Percentiles rank a stretch among this genome's conserved stretches.
These are phyloP conservation scores for Elsinoe necatrix DNA, from an alignment of 2,329 filamentous ascomycete species.

Conservation along the genomic window DNA sequence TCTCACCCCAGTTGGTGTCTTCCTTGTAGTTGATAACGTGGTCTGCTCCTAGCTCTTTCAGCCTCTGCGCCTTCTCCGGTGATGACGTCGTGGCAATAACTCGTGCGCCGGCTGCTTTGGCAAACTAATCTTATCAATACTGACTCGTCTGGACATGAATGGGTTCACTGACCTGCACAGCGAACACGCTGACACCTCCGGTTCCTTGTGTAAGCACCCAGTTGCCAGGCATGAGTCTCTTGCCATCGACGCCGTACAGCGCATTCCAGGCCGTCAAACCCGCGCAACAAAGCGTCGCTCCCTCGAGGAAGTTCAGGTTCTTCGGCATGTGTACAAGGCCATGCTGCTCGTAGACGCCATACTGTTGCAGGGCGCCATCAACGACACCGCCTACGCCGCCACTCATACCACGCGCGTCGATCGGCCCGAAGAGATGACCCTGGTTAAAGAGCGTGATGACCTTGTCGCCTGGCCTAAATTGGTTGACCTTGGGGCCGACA, in stretches of 20 bases:
- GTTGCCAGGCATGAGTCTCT: conserved; percentile 31
- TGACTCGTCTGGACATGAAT: not conserved
- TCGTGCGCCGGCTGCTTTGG: conserved; percentile 45
- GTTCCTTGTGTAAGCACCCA: conserved; percentile 61
- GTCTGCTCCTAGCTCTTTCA: conserved; percentile 47
- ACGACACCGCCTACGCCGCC: conserved; percentile 60
- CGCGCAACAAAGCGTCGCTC: conserved; percentile 41
- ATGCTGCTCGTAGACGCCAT: conserved; percentile 57
- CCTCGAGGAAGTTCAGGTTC: conserved; percentile 42
- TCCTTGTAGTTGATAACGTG: conserved; percentile 51
- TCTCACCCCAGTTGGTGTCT: conserved; percentile 46
- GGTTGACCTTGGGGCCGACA: conserved; percentile 48
- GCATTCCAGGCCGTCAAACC: conserved; percentile 46
- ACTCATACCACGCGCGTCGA: conserved; percentile 31
- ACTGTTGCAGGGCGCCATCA: conserved; percentile 60
- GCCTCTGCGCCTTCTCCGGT: conserved; percentile 39
- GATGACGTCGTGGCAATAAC: conserved; percentile 53
- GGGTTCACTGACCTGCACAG: conserved; percentile 42
- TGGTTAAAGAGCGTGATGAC: conserved; percentile 58
- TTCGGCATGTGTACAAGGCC: conserved; percentile 59
- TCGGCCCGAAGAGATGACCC: conserved; percentile 44
- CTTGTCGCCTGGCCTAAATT: conserved; percentile 51
- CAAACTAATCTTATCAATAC: conserved; percentile 29
- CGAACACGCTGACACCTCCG: conserved; percentile 60
- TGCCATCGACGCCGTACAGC: conserved; percentile 41